Evolutionary conservation across 768 basidiomycete species (phyloP).

Genomic region (Pisolithus microcarpus): DNA sequence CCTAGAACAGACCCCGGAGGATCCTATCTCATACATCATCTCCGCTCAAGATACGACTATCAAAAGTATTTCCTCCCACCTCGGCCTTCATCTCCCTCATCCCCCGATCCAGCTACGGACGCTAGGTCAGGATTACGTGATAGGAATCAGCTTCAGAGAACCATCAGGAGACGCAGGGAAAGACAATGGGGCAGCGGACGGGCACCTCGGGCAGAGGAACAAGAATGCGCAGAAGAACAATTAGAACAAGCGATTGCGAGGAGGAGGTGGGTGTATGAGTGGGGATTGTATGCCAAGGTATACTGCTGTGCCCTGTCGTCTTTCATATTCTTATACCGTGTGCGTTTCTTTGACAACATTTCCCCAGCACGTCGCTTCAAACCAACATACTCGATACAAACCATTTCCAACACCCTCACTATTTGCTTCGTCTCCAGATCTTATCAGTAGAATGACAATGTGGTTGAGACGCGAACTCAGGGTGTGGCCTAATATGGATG

Average conservation of each 20-base stretch:
- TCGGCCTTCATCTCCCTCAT: conserved; percentile 42
- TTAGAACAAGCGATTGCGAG: conserved; percentile 68
- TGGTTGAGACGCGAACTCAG: conserved; percentile 82
- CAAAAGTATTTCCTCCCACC: conserved; percentile 74
- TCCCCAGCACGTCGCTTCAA: conserved; percentile 82
- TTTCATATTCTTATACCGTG: conserved; percentile 2
- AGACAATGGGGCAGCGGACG: conserved; percentile 51
- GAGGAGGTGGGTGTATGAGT: conserved; percentile 74
- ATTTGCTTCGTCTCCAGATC: conserved; percentile 69
- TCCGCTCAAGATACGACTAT: conserved; percentile 74
- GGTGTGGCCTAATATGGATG: conserved; percentile 85
- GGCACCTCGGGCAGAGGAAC: conserved; percentile 28
- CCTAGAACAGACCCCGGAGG: neutral
- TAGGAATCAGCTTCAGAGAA: neutral
- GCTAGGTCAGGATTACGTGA: conserved; percentile 20
- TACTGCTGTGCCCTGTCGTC: conserved; percentile 12
- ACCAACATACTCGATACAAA: conserved; percentile 76
- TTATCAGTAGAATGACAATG: conserved; percentile 65
- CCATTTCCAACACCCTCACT: conserved; percentile 85
- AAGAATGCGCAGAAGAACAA: conserved; percentile 55
- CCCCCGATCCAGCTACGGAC: conserved; percentile 23
- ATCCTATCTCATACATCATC: conserved; percentile 65
- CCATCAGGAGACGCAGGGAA: conserved; percentile 24
- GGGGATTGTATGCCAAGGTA: conserved; percentile 82
- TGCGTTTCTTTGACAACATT: neutral